These are phyloP conservation scores for Aureobasidium namibiae DNA, from an alignment of 2,329 filamentous ascomycete species.

Conservation along the genomic window DNA sequence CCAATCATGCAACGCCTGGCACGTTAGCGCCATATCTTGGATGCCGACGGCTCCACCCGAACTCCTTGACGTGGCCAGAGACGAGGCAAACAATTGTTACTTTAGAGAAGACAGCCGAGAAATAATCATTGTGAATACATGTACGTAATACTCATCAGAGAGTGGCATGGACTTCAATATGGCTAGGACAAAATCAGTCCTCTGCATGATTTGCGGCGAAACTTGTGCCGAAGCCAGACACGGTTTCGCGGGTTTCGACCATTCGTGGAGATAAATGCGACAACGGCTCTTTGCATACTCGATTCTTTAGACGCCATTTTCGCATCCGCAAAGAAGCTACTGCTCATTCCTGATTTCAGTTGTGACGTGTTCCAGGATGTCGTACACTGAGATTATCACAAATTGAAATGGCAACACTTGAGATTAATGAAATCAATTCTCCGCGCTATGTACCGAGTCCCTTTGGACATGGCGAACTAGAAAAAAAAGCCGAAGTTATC, in stretches of 20 bases:
- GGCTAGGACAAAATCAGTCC: too few species aligned
- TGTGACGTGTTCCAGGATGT: not conserved
- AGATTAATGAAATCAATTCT: not conserved
- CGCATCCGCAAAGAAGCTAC: not conserved
- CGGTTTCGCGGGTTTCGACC: not conserved
- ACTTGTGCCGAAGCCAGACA: not conserved
- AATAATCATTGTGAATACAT: not conserved
- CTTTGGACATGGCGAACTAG: not conserved
- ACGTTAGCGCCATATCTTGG: not conserved
- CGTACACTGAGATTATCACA: not conserved
- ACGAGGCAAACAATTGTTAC: not conserved
- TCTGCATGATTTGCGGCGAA: not conserved
- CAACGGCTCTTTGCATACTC: not conserved
- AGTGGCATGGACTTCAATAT: too few species aligned
- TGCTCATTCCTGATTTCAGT: not conserved
- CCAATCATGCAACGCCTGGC: constrained; percentile 1
- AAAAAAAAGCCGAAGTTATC: not conserved
- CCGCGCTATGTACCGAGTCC: constrained; percentile 9
- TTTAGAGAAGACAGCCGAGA: too few species aligned
- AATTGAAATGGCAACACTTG: not conserved
- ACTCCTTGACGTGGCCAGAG: not conserved
- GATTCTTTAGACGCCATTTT: not conserved
- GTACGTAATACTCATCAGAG: not conserved
- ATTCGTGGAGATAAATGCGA: constrained; percentile 9
- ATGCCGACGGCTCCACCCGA: constrained; percentile 9